phyloP scores from a whole-genome alignment of 371 early-diverging fungal species.

The Mortierella sp. region DNA sequence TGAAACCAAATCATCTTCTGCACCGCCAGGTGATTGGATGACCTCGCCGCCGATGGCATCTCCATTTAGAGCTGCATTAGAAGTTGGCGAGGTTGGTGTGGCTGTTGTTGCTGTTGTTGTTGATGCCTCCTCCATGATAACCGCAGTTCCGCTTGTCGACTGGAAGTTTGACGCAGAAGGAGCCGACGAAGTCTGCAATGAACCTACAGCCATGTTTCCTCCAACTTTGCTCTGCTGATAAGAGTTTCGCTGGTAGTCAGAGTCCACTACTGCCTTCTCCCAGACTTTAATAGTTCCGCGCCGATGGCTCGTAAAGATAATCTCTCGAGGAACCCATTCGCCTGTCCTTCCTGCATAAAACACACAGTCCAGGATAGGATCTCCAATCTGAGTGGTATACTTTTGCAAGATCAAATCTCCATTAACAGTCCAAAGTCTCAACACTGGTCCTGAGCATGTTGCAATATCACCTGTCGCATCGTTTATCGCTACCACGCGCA shows the following conservation, averaged over 20 bases:
- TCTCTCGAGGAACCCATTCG: conserved; percentile 45
- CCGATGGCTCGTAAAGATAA: conserved; percentile 48
- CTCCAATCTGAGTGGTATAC: conserved; percentile 67
- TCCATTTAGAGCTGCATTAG: background rate
- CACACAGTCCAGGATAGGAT: conserved; percentile 68
- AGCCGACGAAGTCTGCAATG: conserved; percentile 33
- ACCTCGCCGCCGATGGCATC: background rate
- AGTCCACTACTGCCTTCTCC: conserved; percentile 57
- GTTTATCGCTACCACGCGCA: conserved; percentile 70
- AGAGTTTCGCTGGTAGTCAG: conserved; percentile 23
- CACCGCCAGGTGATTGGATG: conserved; percentile 8
- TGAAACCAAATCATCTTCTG: conserved; percentile 9
- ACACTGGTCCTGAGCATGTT: conserved; percentile 70
- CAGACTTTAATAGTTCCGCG: conserved; percentile 52
- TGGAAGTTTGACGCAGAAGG: background rate
- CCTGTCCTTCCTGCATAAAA: conserved; percentile 66
- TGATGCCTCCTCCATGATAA: background rate
- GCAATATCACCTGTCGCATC: conserved; percentile 83
- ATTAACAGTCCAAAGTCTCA: conserved; percentile 81
- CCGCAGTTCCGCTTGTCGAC: background rate
- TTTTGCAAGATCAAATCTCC: conserved; percentile 75
- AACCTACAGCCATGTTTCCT: conserved; percentile 23
- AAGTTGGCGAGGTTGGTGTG: background rate
- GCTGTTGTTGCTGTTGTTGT: background rate
- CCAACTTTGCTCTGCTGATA: conserved; percentile 7